phyloP scores from a whole-genome alignment of 345 rosid species.

The Eutrema japonicum region DNA sequence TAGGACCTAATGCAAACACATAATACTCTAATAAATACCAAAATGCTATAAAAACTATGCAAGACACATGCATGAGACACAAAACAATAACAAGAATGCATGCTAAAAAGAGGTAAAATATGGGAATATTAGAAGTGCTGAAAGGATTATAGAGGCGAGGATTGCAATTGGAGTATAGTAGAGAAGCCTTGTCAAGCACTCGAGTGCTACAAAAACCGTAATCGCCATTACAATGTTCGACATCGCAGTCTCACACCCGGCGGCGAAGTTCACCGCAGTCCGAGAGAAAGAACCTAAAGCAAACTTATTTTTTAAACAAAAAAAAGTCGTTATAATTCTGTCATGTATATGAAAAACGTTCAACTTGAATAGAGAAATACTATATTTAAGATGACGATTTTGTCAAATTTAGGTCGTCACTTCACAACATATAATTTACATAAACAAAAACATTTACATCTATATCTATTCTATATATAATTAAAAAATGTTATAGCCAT shows the following conservation, averaged over 20 bases:
- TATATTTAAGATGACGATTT: not conserved
- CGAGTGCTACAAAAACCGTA: conserved; percentile 68
- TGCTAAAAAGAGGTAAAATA: no score
- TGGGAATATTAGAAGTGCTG: no score
- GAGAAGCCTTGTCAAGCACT: conserved; percentile 68
- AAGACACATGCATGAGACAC: no score
- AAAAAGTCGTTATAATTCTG: not conserved
- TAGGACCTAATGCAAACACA: no score
- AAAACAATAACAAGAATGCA: no score
- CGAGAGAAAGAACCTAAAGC: conserved; percentile 86
- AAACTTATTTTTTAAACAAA: not conserved
- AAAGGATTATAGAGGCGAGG: conserved; percentile 80
- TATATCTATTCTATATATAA: not conserved
- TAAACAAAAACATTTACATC: not conserved
- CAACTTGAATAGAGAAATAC: not conserved
- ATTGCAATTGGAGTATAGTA: conserved; percentile 80
- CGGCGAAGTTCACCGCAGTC: conserved; percentile 82
- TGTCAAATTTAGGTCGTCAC: not conserved
- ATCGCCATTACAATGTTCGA: conserved; percentile 89
- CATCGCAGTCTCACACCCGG: conserved; percentile 80
- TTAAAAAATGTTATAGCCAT: not conserved
- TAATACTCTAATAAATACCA: no score
- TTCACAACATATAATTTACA: conserved; percentile 1
- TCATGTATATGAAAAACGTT: not conserved
- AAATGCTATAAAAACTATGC: no score